Evolutionary conservation across 768 basidiomycete species (phyloP), one percentile per base, ranked within the genome.

Genomic region (Mycena polygramma): DNA sequence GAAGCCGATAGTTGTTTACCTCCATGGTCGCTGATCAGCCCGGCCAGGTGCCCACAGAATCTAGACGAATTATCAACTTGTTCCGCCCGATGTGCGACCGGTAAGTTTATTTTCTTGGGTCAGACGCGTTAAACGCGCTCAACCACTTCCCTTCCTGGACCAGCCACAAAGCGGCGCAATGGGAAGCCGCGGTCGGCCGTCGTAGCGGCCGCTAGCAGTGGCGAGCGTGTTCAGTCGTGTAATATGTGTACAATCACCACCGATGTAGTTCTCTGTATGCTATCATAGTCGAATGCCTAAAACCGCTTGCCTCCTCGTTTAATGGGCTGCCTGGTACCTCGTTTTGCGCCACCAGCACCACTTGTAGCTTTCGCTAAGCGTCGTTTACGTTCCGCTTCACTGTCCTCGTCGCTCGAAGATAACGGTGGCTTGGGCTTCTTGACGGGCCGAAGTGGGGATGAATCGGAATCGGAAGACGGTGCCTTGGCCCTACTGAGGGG

Each of bases 251-350:
- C 58, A 55, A 48, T 24, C 22, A 51, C 19, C 62, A 43, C 24
- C 60, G 48, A 20, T 52, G 30, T 30, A 30, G 30, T 39, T 46
- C 58, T 15, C 43, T 4, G n/a, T 36, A 37, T 63, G 22, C 60
- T 41, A 37, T 36, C 30, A 36, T 46, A 58, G 22, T 62, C 49
- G 24, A 69, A 24, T 45, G 26, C 70, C 85, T 84, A 93, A 83
- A 93, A 94, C 71, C 91, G 87, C 78, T 89, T 92, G 37, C 90
- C 92, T 43, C 91, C 91, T 73, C 93, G 88, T 80, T 90, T 94
- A 70, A 94, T 83, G 7, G 93, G 93, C 74, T 94, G 93, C 74
- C 89, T 87, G 52, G 89, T 84, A 48, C 90, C 90, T 63, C 89
- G 83, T 69, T 84, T 83, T 26, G 71, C 71, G 57, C 79, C 74